Base-by-base conservation (phyloP, 495 filamentous ascomycete genomes). In the Neohortaea acidophila region DNA sequence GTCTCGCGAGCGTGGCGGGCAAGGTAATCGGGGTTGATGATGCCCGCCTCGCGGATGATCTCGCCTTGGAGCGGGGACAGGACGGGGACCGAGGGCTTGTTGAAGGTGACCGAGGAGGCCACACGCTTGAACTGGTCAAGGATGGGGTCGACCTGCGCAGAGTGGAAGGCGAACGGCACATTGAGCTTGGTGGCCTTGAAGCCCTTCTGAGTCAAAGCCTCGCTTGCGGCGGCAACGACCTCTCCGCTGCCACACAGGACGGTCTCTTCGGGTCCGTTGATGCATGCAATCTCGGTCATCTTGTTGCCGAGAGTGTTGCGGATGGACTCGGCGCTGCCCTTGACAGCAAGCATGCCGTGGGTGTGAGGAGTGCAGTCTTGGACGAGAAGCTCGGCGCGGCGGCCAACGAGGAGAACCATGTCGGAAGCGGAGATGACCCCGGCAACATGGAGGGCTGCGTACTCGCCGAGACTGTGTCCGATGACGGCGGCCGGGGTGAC, bases 391-490 rank as follows among this genome's bases (percentile, higher is more conserved):
- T 74, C 66, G 21, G 85, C 85, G 33, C 85, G 73, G 25, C 69
- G 66, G 17, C 84, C 85, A 35, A 84, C 79, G 6, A 93, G 66
- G 49, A 78, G 82, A 48, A 94, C 74, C 19, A 79, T 76, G 51
- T 92, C 84, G 45, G 70, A 73, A 21, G 72, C 77, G 7, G 77
- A 80, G 8, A 94, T 59, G 11, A 92, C 75, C 36, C 83, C 85
- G 13, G 84, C 74, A 23, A 77, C 74, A 50, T 86, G 69, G 2
- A 93, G 63, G 12, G 86, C 85, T 32, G 85, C 83, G 59, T 87
- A 93, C 55, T 94, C 85, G 41, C 85, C 85, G 10, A 76, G 50
- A 54, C 83, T 91, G 62, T 94, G 86, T 17, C 86, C 86, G 24
- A 93, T 63, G 2, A 92, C 81, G 26, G 75, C 78, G 36, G 69